phyloP scores from a whole-genome alignment of 2,329 filamentous ascomycete species.

The Ceratocystis eucalypticola region DNA sequence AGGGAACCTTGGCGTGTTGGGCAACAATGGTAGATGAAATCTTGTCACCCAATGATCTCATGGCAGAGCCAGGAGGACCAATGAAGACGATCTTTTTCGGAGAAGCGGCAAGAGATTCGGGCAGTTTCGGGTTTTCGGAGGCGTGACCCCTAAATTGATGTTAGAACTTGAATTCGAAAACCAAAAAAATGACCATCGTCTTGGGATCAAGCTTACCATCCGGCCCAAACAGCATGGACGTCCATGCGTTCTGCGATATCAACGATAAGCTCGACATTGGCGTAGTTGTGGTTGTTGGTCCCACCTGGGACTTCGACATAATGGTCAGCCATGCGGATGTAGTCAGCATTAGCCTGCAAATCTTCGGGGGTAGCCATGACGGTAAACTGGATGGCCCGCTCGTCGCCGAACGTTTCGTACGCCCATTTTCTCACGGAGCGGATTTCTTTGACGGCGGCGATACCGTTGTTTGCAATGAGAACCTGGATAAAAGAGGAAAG shows the following conservation, averaged over 20 bases:
- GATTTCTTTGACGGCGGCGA: slow-evolving; percentile 98
- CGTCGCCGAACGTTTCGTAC: slow-evolving; percentile 98
- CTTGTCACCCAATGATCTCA: slow-evolving; percentile 98
- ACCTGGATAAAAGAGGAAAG: slow-evolving; percentile 44
- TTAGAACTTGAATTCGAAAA: slow-evolving; percentile 3
- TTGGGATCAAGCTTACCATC: slow-evolving; percentile 55
- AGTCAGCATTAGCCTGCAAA: slow-evolving; percentile 92
- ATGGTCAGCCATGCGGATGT: slow-evolving; percentile 98
- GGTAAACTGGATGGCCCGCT: slow-evolving; percentile 96
- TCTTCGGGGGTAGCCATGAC: slow-evolving; percentile 99
- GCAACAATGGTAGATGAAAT: slow-evolving; percentile 99
- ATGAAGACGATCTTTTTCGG: slow-evolving; percentile 99
- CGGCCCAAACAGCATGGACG: slow-evolving; percentile 96
- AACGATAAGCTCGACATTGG: slow-evolving; percentile 97
- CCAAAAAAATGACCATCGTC: neutral
- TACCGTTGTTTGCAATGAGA: slow-evolving; percentile 98
- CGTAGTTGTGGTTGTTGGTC: slow-evolving; percentile 99
- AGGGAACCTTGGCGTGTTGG: slow-evolving; percentile 89
- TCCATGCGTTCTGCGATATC: slow-evolving; percentile 97
- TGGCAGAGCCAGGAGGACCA: slow-evolving; percentile 90
- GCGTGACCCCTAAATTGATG: slow-evolving; percentile 63
- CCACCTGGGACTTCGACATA: slow-evolving; percentile 98
- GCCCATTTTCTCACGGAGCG: slow-evolving; percentile 99
- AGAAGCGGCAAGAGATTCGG: slow-evolving; percentile 87
- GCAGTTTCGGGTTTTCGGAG: slow-evolving; percentile 95